A percentile compares a stretch with the other conserved stretches of the same genome.
Conservation (phyloP, 2,329 filamentous ascomycete species). For the Aspergillus pseudoviridinutans region DNA sequence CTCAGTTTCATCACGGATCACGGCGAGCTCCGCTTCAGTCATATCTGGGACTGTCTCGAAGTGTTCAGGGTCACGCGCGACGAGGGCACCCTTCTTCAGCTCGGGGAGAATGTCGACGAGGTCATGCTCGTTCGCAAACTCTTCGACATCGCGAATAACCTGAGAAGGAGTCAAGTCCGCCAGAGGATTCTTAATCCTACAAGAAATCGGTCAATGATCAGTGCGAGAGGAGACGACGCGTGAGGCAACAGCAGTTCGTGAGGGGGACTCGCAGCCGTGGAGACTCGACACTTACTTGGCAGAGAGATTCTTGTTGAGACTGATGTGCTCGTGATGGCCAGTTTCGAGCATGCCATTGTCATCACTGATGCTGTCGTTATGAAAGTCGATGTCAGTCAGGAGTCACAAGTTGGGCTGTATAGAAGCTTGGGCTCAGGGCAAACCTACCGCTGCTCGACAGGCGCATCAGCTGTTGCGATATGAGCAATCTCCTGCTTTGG, state of each 20-base stretch:
- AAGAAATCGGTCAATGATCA: background rate
- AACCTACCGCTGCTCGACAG: constrained; percentile 12
- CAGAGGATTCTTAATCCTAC: constrained; percentile 46
- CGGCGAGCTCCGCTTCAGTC: constrained; percentile 38
- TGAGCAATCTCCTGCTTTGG: constrained; percentile 6
- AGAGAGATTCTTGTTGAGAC: constrained; percentile 26
- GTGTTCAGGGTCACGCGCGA: constrained; percentile 47
- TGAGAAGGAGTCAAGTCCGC: constrained; percentile 36
- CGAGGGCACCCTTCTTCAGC: constrained; percentile 47
- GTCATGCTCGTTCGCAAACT: constrained; percentile 40
- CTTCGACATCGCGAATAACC: constrained; percentile 40
- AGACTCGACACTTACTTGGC: constrained; percentile 20
- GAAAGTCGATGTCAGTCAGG: constrained; percentile 1
- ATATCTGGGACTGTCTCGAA: constrained; percentile 45
- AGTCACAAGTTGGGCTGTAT: background rate
- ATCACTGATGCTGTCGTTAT: constrained; percentile 4
- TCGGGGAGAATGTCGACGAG: constrained; percentile 40
- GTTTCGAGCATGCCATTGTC: constrained; percentile 18
- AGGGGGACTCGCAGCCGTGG: background rate
- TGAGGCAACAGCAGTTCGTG: background rate
- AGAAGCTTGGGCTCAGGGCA: background rate
- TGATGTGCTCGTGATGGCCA: constrained; percentile 19
- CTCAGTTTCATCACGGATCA: constrained; percentile 43
- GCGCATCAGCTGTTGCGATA: constrained; percentile 2
- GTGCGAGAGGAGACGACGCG: background rate